Evolutionary conservation across 257 asterid species (phyloP), one percentile per base, ranked within the genome.

Genomic region (Ilex asprella): DNA sequence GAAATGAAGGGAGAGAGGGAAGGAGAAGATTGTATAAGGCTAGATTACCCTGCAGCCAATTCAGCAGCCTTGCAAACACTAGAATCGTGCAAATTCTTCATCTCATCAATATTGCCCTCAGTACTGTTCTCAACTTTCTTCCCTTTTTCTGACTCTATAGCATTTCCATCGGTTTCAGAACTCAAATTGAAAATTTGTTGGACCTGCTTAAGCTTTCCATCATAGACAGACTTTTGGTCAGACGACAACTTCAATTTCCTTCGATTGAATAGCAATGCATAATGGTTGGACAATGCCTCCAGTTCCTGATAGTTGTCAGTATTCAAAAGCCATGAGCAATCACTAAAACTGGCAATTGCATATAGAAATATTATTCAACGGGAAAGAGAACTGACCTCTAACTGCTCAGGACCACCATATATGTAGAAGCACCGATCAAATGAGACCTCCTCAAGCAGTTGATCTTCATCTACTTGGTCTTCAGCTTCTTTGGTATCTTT

Each of bases 351-450:
- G 64, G 30, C 56, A 62, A 65, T 67, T 31, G 56, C 31, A 61
- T 31, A 7, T 13, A 58, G 12, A 62, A 39, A 72, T 7, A 9
- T 35, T 35, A 53, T 73, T 52, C 10, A 50, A 2, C 58, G 55
- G 30, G 50, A 69, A 75, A 62, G 51, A 56, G 47, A 43, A 64
- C 58, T 43, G 62, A 89, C 97, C 99, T 93, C 97, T 89, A 93
- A 75, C 70, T 87, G 95, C 78, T 89, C 99, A 30, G 99, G 99
- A 75, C 97, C 99, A 74, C 99, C 97, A 62, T 93, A 93, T 60
- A 93, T 93, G 66, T 93, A 93, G 75, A 93, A 93, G 88, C 97
- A 93, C 78, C 97, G 76, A 67, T 93, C 96, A 76, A 93, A 89
- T 56, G 86, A 78, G 67, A 84, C 80, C 64, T 93, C 99, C 78